A percentile compares a stretch with the other conserved stretches of the same genome.
phyloP scores from a whole-genome alignment of 768 basidiomycete species.

The Daedalea quercina region DNA sequence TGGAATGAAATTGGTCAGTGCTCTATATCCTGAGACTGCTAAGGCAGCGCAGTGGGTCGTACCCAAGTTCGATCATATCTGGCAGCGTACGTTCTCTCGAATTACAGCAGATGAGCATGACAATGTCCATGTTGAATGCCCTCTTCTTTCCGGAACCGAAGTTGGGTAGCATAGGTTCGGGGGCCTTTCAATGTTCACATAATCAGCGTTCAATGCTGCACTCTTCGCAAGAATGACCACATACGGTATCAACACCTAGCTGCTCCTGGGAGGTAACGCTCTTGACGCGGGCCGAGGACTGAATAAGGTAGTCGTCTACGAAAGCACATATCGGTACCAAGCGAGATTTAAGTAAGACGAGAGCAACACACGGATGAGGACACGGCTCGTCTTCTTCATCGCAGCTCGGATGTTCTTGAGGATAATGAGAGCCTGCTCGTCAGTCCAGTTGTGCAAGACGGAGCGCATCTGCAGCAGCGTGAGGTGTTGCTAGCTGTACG shows the following conservation, averaged over 20 bases:
- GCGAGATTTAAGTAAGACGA: no score
- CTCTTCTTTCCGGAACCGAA: conserved; percentile 36
- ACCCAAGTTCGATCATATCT: conserved; percentile 32
- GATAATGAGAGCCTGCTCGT: conserved; percentile 29
- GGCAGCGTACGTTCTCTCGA: conserved; percentile 36
- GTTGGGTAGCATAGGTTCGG: conserved; percentile 41
- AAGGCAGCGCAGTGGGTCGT: no score
- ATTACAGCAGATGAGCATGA: conserved; percentile 38
- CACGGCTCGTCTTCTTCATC: conserved; percentile 27
- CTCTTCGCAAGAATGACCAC: no score
- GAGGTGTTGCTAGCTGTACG: no score
- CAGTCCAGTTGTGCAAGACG: conserved; percentile 37
- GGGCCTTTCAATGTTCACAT: conserved; percentile 21
- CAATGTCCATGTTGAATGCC: conserved; percentile 38
- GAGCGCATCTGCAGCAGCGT: conserved; percentile 24
- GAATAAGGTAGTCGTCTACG: conserved; percentile 36
- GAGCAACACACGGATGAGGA: conserved; percentile 33
- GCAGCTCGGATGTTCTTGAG: conserved; percentile 28
- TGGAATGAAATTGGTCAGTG: background rate
- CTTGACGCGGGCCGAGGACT: conserved; percentile 14
- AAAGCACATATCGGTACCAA: no score
- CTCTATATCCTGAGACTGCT: no score
- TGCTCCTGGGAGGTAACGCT: background rate
- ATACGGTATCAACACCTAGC: background rate
- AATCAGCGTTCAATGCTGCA: background rate